Evolutionary conservation across 73 alveolate species (phyloP), one percentile per base, ranked within the genome.

Genomic region (Durusdinium trenchii): DNA sequence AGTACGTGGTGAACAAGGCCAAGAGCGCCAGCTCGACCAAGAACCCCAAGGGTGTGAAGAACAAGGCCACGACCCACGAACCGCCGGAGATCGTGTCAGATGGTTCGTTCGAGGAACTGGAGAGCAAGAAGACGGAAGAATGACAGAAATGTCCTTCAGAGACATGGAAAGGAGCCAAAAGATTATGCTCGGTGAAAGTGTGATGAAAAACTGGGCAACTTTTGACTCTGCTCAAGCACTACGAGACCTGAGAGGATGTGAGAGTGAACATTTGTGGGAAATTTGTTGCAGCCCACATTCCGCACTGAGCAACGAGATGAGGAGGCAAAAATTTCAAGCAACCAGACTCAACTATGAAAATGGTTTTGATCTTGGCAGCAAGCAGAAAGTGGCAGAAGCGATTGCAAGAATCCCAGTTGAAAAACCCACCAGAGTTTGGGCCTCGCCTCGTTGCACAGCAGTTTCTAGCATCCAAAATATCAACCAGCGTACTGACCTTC

Each of bases 381-480:
- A 30, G 20, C 3, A 6, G 50, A n/a, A 40, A 52, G 76, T 51
- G 35, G 54, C 52, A 1, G 30, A 54, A 45, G 32, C 43, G 18
- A 54, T 57, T 16, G 47, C 82, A 5, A 1, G 3, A 6, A 64
- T 87, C 20, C 83, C 82, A 0, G n/a, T 10, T 20, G 20, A 64
- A 28, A 38, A 42, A 35, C 95, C 95, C 1, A 61, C 54, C 0
- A 38, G 81, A 30, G 23, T 87, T 9, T 87, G 95, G 95, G 95
- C 85, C 3, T 61, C 95, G 12, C 95, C 95, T 0, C 84, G 85
- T n/a, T 61, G 95, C 36, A 62, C 84, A 0, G 85, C 95, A 14
- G 81, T 69, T 50, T 28, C 73, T 5, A 5, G 42, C 35, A 5
- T 28, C 30, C 95, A 87, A 43, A 43, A 62, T 43, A 32, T 61